Base-by-base conservation (phyloP, 2,329 filamentous ascomycete genomes). In the Neurospora sp. region DNA sequence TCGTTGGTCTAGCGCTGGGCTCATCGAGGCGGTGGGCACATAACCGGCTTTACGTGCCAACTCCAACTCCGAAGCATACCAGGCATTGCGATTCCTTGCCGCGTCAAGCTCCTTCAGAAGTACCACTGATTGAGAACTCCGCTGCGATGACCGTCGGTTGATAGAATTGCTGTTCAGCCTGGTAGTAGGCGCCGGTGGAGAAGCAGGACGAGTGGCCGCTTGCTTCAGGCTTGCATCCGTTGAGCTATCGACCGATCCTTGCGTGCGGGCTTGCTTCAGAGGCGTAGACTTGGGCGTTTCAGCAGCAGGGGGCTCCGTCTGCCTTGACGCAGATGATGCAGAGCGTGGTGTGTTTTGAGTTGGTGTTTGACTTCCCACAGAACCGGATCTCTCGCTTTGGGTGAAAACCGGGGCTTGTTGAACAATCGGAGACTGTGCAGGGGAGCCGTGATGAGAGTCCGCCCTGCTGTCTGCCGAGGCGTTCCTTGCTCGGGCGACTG, bases 1-100 rank as follows among this genome's bases (percentile, higher is more conserved):
- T 71, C 91, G 89, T 74, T 91, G 89, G 73, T 98, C 95, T 33
- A 97, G 83, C 0, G 89, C 85, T 15, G 93, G 89, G 76, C 88
- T 92, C 36, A 89, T 86, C 1, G 89, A 89, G 2, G 89, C 83
- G 72, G 88, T 93, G 17, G 92, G 87, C 7, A 89, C 86, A 77
- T 98, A 99, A 5, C 96, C 96, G 52, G 93, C 89, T 80, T 97
- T 97, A 67, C 92, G 89, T 7, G 96, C 96, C 73, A 99, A 84
- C 70, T 97, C 93, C 66, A 99, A 84, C 80, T 99, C 96, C 0
- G 95, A 97, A 8, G 93, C 93, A 79, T 97, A 97, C 96, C 96
- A 99, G 0, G 95, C 95, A 80, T 97, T 98, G 68, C 92, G 89
- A 77, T 91, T 96, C 76, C 93, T 92, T 3, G 90, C 87, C 9